Evolutionary conservation across 768 basidiomycete species (phyloP).

Genomic region (Infundibulicybe gibba): DNA sequence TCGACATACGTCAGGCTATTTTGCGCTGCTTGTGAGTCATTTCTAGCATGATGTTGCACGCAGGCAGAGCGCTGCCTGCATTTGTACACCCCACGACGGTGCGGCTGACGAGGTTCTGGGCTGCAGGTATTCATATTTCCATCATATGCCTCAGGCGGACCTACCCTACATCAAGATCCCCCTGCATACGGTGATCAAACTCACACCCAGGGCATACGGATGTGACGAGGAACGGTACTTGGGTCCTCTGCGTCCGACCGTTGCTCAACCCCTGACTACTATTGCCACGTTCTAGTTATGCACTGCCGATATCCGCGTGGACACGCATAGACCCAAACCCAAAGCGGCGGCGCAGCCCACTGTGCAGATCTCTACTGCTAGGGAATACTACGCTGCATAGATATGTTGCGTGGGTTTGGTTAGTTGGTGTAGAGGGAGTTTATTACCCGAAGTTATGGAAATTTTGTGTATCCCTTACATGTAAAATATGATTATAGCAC

Average conservation of each 20-base stretch:
- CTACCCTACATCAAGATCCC: conserved; percentile 98
- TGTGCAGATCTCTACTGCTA: conserved; percentile 28
- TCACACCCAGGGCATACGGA: conserved; percentile 97
- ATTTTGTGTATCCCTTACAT: no score
- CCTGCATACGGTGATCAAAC: conserved; percentile 95
- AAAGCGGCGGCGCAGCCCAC: conserved; percentile 28
- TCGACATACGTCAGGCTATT: conserved; percentile 51
- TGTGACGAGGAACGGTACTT: conserved; percentile 92
- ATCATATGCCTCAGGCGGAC: conserved; percentile 86
- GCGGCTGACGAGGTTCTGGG: not conserved
- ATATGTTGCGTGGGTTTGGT: no score
- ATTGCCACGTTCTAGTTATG: conserved; percentile 50
- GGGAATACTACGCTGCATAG: conserved; percentile 38
- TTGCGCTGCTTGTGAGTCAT: conserved; percentile 62
- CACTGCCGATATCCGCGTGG: conserved; percentile 91
- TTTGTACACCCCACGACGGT: no score
- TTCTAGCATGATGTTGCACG: no score
- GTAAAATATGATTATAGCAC: no score
- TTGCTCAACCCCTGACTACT: not conserved
- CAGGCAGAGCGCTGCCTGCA: conserved; percentile 17
- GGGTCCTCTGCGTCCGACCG: not conserved
- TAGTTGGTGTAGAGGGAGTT: no score
- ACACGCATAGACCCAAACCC: conserved; percentile 81
- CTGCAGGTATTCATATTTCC: conserved; percentile 92
- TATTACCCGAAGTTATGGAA: no score